Conservation (phyloP, 2,329 filamentous ascomycete genomes). For the Aspergillus intermedius region DNA sequence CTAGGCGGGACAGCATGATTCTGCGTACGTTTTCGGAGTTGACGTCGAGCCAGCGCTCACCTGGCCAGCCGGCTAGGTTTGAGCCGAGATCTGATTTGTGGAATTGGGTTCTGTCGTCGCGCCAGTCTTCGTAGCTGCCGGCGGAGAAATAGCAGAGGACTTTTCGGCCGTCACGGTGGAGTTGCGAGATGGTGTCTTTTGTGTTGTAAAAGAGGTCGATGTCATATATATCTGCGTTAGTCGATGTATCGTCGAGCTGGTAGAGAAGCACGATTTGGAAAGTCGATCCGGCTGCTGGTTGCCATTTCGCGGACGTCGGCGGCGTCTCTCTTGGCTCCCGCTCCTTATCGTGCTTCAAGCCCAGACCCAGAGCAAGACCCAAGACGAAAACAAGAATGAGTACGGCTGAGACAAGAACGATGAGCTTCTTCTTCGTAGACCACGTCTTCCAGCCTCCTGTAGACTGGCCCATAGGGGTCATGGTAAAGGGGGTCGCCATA, state of each 20-base stretch:
- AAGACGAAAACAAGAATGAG: slow-evolving; percentile 44
- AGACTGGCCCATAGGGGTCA: slow-evolving; percentile 13
- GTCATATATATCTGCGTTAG: slow-evolving; percentile 54
- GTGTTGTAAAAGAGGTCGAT: slow-evolving; percentile 54
- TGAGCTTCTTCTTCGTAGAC: slow-evolving; percentile 28
- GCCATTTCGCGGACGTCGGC: slow-evolving; percentile 40
- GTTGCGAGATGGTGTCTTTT: slow-evolving; percentile 39
- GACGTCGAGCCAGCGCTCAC: slow-evolving; percentile 61
- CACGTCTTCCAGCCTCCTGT: slow-evolving; percentile 20
- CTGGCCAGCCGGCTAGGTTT: slow-evolving; percentile 56
- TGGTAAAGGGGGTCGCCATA: slow-evolving; percentile 7
- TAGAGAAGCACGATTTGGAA: slow-evolving; percentile 58
- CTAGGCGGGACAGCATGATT: slow-evolving; percentile 59
- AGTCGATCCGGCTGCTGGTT: slow-evolving; percentile 45
- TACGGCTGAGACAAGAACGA: slow-evolving; percentile 17
- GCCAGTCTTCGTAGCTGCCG: slow-evolving; percentile 60
- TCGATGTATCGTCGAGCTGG: slow-evolving; percentile 35
- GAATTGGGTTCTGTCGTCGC: slow-evolving; percentile 54
- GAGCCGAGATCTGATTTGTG: slow-evolving; percentile 51
- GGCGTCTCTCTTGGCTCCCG: slow-evolving; percentile 15
- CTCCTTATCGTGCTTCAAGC: slow-evolving; percentile 34
- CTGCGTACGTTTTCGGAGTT: slow-evolving; percentile 52
- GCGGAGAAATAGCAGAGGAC: slow-evolving; percentile 73
- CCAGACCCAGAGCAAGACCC: slow-evolving; percentile 53
- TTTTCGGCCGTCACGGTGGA: slow-evolving; percentile 50